Evolutionary conservation across 768 basidiomycete genomes (phyloP).

Genomic region (Leucosporidium yakuticum): DNA sequence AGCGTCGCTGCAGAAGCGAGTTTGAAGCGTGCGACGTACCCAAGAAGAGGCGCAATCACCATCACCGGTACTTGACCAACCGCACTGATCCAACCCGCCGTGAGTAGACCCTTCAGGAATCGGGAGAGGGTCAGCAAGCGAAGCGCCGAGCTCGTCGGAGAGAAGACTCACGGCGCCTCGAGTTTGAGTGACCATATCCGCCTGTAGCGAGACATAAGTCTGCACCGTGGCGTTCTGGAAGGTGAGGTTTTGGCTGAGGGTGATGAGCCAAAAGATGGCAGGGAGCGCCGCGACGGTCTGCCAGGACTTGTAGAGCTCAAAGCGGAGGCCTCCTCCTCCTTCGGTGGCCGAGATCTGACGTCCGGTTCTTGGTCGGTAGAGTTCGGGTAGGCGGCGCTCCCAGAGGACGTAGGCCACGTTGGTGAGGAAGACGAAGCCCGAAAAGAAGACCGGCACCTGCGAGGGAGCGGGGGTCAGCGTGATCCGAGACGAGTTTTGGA

Average conservation of each 20-base stretch:
- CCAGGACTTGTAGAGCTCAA: constrained; percentile 3
- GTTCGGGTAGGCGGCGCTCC: background rate
- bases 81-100: constrained; percentile 16
- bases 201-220: background rate
- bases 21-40: too few species aligned
- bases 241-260: constrained; percentile 18
- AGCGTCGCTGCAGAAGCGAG: too few species aligned
- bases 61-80: constrained; percentile 22
- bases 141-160: background rate
- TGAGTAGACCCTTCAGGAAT: background rate
- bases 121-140: too few species aligned
- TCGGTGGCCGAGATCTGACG: background rate
- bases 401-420: constrained; percentile 3
- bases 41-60: constrained; percentile 16
- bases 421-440: background rate
- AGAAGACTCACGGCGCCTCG: background rate
- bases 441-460: background rate
- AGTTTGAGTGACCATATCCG: constrained; percentile 4
- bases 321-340: background rate
- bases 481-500: too few species aligned
- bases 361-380: background rate
- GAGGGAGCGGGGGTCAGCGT: background rate
- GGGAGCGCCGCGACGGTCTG: constrained; percentile 5
- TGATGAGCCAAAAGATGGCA: constrained; percentile 22
- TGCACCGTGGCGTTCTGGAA: constrained; percentile 11